Conservation (phyloP, 2,329 filamentous ascomycete genomes). For the Colletotrichum sp. region DNA sequence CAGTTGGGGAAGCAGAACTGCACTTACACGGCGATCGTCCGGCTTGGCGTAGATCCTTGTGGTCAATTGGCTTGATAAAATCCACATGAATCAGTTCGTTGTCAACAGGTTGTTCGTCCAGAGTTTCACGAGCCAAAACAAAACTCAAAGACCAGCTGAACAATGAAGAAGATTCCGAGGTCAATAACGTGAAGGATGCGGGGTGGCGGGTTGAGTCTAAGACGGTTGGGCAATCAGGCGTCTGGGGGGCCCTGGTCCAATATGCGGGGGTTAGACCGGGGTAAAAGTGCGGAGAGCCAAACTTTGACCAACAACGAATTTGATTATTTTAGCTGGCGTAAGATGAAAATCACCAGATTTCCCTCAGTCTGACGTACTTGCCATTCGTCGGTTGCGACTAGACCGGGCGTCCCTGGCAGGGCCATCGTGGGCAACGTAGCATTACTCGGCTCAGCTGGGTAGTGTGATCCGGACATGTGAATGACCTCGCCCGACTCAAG, state of each 20-base stretch:
- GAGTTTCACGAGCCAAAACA: slow-evolving; percentile 3
- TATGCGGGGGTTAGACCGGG: slow-evolving; percentile 10
- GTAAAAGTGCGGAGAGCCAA: not conserved
- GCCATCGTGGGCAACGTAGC: not conserved
- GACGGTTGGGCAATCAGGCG: not conserved
- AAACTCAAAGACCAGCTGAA: not conserved
- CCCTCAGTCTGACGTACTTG: not conserved
- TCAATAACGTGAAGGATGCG: not conserved
- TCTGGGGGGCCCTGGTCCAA: slow-evolving; percentile 8
- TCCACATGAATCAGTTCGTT: not conserved
- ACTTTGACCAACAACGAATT: not conserved
- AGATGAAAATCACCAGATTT: not conserved
- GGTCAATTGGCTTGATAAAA: not conserved
- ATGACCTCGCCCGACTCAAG: not conserved
- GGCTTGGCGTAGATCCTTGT: not conserved
- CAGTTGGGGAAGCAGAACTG: not conserved
- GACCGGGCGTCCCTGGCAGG: not conserved
- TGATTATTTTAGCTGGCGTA: not conserved
- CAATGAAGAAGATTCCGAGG: not conserved
- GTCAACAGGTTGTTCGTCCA: not conserved
- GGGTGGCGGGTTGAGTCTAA: not conserved
- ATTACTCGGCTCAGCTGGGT: not conserved
- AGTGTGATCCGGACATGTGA: not conserved
- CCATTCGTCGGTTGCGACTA: not conserved
- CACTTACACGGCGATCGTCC: not conserved